These are phyloP conservation scores for Emmonsiellopsis sp. DNA, from an alignment of 2,329 filamentous ascomycete species.

Conservation along the genomic window DNA sequence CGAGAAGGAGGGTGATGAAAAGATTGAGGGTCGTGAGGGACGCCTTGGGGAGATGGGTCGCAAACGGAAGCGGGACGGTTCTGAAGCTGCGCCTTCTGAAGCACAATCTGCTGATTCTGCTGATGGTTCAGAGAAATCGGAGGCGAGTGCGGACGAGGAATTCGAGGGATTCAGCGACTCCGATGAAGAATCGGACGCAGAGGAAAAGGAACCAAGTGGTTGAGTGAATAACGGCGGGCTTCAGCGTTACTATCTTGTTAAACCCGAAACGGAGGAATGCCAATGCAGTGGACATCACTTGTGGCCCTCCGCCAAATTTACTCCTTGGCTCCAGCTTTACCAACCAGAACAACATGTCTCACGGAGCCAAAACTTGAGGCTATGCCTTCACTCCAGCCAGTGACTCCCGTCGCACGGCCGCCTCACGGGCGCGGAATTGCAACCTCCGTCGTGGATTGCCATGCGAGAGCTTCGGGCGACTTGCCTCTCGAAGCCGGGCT, in stretches of 20 bases:
- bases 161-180: conserved; percentile 37
- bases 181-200: conserved; percentile 22
- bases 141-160: conserved; percentile 32
- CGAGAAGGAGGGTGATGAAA: conserved; percentile 41
- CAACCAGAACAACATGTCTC: too few species aligned
- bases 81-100: conserved; percentile 25
- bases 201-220: neutral
- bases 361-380: too few species aligned
- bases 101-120: conserved; percentile 20
- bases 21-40: conserved; percentile 63
- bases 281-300: too few species aligned
- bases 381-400: too few species aligned
- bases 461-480: too few species aligned
- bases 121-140: conserved; percentile 28
- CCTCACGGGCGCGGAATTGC: too few species aligned
- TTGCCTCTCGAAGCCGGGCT: too few species aligned
- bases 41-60: conserved; percentile 74
- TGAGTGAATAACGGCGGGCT: neutral
- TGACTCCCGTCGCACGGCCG: too few species aligned
- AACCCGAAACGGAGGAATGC: neutral
- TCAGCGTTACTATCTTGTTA: neutral
- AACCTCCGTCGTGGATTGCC: too few species aligned
- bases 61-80: conserved; percentile 64
- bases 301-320: too few species aligned
- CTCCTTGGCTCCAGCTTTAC: too few species aligned